Conservation (phyloP, 345 rosid species). For the Populus nigra region DNA sequence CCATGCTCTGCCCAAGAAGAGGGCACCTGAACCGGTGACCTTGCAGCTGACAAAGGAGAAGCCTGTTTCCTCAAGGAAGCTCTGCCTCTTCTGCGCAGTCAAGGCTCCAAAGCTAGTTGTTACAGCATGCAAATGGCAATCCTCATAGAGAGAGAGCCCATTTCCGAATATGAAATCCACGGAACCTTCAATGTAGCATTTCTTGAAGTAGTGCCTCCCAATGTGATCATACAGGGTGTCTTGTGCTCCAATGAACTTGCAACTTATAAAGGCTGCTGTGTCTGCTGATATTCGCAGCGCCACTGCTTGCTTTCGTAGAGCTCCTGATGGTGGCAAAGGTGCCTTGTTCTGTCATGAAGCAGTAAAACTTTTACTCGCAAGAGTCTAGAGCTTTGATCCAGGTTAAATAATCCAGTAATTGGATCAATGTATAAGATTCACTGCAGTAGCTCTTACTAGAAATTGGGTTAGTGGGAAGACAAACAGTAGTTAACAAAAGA, state of each 20-base stretch:
- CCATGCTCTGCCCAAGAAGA: slow-evolving; percentile 48
- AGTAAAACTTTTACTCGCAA: neutral
- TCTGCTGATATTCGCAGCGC: slow-evolving; percentile 47
- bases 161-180: slow-evolving; percentile 49
- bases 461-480: no score
- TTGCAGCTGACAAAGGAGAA: slow-evolving; percentile 43
- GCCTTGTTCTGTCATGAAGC: slow-evolving; percentile 35
- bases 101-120: slow-evolving; percentile 37
- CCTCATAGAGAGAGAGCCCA: slow-evolving; percentile 36
- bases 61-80: slow-evolving; percentile 37
- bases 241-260: slow-evolving; percentile 43
- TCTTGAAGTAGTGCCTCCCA: slow-evolving; percentile 41
- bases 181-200: slow-evolving; percentile 47
- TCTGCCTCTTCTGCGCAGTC: slow-evolving; percentile 40
- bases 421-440: no score
- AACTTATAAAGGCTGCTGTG: slow-evolving; percentile 35
- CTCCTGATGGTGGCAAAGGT: slow-evolving; percentile 40
- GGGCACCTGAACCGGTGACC: slow-evolving; percentile 41
- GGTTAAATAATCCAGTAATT: no score
- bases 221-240: slow-evolving; percentile 48
- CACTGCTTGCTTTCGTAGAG: slow-evolving; percentile 43
- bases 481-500: neutral
- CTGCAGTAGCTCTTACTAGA: no score
- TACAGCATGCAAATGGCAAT: slow-evolving; percentile 45
- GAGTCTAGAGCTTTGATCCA: no score